These are phyloP conservation scores for Phytophthora brassicae DNA, from an alignment of 352 stramenopile species.

Conservation along the genomic window DNA sequence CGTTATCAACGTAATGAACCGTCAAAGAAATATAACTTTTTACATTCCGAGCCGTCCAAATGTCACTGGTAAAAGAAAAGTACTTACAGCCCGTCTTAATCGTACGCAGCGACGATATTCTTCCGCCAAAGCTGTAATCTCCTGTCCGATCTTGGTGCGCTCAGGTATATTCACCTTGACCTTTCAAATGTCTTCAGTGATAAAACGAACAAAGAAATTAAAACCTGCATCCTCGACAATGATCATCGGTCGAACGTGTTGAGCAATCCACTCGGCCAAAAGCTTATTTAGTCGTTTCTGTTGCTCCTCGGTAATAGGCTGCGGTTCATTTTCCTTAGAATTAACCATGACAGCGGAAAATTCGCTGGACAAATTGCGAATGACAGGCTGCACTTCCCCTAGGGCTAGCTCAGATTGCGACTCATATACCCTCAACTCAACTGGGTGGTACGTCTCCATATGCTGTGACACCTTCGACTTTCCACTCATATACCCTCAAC, in stretches of 20 bases:
- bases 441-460: not conserved
- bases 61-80: slow-evolving; percentile 17
- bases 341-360: not conserved
- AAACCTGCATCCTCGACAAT: not conserved
- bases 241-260: not conserved
- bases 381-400: not conserved
- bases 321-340: not conserved
- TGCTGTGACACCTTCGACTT: slow-evolving; percentile 10
- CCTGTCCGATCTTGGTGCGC: not conserved
- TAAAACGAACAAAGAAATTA: not conserved
- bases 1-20: not conserved
- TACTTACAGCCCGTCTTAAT: no score
- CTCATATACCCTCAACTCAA: not conserved
- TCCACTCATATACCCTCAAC: not conserved
- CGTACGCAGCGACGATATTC: not conserved
- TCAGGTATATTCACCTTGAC: not conserved
- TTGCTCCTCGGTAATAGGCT: not conserved
- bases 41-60: slow-evolving; percentile 15
- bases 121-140: slow-evolving; percentile 4
- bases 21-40: not conserved
- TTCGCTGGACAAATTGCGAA: not conserved
- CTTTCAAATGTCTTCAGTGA: not conserved
- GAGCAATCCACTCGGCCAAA: not conserved
- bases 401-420: not conserved
- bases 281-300: not conserved